Evolutionary conservation across 768 basidiomycete species (phyloP), one percentile per base, ranked within the genome.

Genomic region (Neoboletus magnificus): DNA sequence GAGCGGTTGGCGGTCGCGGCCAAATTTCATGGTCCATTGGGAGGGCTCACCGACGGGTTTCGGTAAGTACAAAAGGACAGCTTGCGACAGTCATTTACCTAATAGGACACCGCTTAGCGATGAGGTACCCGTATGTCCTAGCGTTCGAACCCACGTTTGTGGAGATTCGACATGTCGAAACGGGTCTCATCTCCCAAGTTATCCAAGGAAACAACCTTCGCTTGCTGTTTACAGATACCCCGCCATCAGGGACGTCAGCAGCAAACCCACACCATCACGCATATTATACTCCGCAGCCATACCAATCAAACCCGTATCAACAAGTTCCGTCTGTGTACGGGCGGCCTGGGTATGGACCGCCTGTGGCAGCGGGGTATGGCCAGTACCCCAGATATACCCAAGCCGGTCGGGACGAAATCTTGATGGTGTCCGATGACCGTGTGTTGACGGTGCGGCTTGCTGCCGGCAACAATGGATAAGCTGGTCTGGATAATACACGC

Each of bases 71-170:
- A 27, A 30, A 32, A 35, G 20, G 23, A 20, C 49, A 15, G 32
- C 22, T 46, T 58, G 37, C 5, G 25, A 40, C 13, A 11, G 25
- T 15, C 42, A 33, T 53, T 45, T 30, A 39, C 23, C 54, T 66
- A 33, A 67, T 25, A 22, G 6, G 30, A 20, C 27, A 32, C 43
- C 51, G 45, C 62, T 48, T 66, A 98, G 96, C 96, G 2, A 82
- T 98, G 13, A 91, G 94, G 66, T 95, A 94, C 73, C 96, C 97
- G 1, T 99, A 93, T 70, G 92, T 98, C 27, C 78, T 99, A 48
- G 97, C 96, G 0, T 95, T 99, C 67, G 97, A 98, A 68, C 89
- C 94, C 6, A 88, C 89, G 1, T 99, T 99, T 68, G 89, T 98
- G 64, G 97, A 99, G 73, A 88, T 99, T 47, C 86, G 94, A 30